A percentile compares a stretch with the other conserved stretches of the same genome.
Conservation (phyloP, 306 rosid genomes). For the Ziziphus jujuba region DNA sequence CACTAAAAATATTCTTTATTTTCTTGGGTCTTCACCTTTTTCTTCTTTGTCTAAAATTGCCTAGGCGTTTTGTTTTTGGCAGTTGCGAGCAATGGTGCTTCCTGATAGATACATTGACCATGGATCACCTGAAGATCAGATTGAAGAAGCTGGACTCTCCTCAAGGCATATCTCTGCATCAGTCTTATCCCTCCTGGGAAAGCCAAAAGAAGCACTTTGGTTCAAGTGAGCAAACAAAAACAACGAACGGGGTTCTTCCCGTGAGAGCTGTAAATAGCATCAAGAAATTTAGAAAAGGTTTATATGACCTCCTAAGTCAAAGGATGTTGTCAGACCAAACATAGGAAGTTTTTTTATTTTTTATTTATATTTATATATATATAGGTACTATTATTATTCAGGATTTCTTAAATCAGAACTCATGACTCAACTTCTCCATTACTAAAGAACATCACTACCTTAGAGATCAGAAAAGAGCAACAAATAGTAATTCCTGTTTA, state of each 20-base stretch:
- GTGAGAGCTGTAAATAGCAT: conserved; percentile 23
- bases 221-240: conserved; percentile 35
- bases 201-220: conserved; percentile 67
- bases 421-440: background rate
- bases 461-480: conserved; percentile 6
- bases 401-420: background rate
- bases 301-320: background rate
- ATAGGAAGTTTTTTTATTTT: no score
- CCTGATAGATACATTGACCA: conserved; percentile 93
- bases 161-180: conserved; percentile 74
- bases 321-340: background rate
- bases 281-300: conserved; percentile 6
- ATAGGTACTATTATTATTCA: no score
- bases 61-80: conserved; percentile 24
- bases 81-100: conserved; percentile 88
- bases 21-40: background rate
- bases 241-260: conserved; percentile 10
- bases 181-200: conserved; percentile 64
- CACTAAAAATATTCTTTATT: background rate
- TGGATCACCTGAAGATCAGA: conserved; percentile 72
- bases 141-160: conserved; percentile 74
- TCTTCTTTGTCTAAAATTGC: conserved; percentile 6
- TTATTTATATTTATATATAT: no score
- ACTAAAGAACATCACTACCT: conserved; percentile 1
- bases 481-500: background rate